A percentile compares a stretch with the other conserved stretches of the same genome.
Conservation (phyloP, 306 rosid species). For the Casuarina equisetifolia region DNA sequence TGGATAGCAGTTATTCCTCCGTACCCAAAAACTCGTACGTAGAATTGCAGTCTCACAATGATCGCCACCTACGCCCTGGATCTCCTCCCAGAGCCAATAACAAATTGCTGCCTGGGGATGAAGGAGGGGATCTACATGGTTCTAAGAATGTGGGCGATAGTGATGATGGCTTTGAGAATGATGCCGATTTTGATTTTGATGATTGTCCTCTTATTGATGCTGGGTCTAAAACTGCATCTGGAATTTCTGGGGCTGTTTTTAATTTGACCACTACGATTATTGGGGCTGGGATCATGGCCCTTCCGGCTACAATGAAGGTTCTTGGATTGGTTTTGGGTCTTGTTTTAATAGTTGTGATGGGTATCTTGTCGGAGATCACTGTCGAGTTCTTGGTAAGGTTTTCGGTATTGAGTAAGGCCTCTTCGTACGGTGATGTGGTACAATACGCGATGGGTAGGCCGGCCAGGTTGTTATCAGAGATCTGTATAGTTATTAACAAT, state of each 20-base stretch:
- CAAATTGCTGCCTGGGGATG: conserved; percentile 35
- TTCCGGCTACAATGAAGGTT: conserved; percentile 97
- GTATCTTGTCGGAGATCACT: conserved; percentile 77
- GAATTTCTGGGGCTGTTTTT: conserved; percentile 83
- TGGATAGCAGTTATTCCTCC: conserved; percentile 56
- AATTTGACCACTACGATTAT: conserved; percentile 81
- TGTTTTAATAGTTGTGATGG: conserved; percentile 69
- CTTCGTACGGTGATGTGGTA: conserved; percentile 87
- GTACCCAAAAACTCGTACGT: conserved; percentile 54
- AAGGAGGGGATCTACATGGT: conserved; percentile 45
- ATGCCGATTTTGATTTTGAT: conserved; percentile 56
- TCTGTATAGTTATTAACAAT: conserved; percentile 77
- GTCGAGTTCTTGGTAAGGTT: conserved; percentile 72
- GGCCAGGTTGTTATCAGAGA: conserved; percentile 69
- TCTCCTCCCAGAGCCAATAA: conserved; percentile 7
- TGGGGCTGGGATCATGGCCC: conserved; percentile 97
- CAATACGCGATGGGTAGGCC: conserved; percentile 76
- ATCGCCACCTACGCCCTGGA: conserved; percentile 23
- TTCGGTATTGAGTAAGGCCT: conserved; percentile 63
- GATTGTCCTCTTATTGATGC: conserved; percentile 56
- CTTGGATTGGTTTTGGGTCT: conserved; percentile 74
- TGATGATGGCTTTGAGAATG: conserved; percentile 44
- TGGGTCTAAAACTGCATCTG: conserved; percentile 54
- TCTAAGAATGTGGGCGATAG: conserved; percentile 35
- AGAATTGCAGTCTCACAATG: conserved; percentile 65